These are phyloP conservation scores for Mycena kentingensis DNA, from an alignment of 768 basidiomycete genomes.

Conservation along the genomic window DNA sequence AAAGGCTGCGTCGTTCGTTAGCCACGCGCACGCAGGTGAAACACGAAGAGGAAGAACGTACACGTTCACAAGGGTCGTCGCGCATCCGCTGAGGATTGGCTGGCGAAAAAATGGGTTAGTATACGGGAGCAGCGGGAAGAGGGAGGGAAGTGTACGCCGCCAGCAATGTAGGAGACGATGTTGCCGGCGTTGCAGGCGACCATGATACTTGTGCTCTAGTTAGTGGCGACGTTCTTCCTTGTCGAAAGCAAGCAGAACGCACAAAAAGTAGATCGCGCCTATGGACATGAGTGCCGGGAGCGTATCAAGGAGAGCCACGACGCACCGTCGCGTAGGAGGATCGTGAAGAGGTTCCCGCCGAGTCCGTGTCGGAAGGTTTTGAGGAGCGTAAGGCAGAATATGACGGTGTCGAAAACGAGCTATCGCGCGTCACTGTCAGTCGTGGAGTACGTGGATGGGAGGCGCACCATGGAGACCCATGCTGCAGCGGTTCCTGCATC, in stretches of 20 bases:
- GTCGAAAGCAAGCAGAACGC: not conserved
- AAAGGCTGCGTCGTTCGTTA: constrained; percentile 4
- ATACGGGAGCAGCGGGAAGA: not conserved
- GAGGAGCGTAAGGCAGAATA: constrained; percentile 26
- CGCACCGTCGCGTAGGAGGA: constrained; percentile 19
- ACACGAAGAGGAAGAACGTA: not conserved
- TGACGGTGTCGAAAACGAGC: constrained; percentile 24
- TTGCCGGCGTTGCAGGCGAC: constrained; percentile 12
- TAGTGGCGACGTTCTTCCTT: not conserved
- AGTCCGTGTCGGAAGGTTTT: constrained; percentile 10
- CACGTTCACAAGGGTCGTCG: constrained; percentile 13
- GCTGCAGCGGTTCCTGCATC: constrained; percentile 5
- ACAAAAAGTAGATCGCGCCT: constrained; percentile 19
- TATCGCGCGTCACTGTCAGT: not conserved
- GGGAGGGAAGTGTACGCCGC: constrained; percentile 6
- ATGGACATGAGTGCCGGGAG: not conserved
- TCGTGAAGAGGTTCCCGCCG: not conserved
- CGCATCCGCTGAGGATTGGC: constrained; percentile 12
- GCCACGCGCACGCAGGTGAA: not conserved
- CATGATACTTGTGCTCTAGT: constrained; percentile 6
- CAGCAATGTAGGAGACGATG: constrained; percentile 10
- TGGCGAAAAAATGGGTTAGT: not conserved
- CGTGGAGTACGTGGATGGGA: not conserved
- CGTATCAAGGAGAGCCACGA: not conserved
- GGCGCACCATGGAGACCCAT: constrained; percentile 15